Evolutionary conservation across 805 yeast genomes (phyloP), one percentile per base, ranked within the genome.

Genomic region (Komagataella phaffii): DNA sequence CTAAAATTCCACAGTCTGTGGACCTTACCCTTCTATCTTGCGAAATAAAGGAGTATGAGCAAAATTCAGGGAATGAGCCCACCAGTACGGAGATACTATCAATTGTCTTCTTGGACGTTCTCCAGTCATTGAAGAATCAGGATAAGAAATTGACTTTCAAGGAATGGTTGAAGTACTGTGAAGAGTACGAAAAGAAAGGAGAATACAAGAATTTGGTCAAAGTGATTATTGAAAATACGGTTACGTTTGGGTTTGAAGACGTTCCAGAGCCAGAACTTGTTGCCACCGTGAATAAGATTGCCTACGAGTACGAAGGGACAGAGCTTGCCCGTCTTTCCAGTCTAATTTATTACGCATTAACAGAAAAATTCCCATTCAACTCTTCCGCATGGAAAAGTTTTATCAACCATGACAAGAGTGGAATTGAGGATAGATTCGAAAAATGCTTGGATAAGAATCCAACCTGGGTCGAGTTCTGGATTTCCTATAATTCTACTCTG

Each of bases 1-100:
- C 6, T 18, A 48, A 53, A 6, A 59, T 30, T 63, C 68, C 17
- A 55, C 14, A 30, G 10, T 30, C 40, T 14, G 40, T 30, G 12
- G 40, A 30, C 10, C 40, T 30, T 30, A 30, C 40, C 4, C 14
- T 30, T 6, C 40, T 30, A 10, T 30, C n/a, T 10, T 30, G 40
- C 14, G 40, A 30, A 14, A 30, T 30, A 14, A 14, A 30, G n/a
- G 40, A 30, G 10, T 30, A 30, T 2, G 40, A 30, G 5, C 40
- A 30, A 2, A 1, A 10, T 30, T 30, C 10, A 14, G 14, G 40
- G 14, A 8, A 8, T 30, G 40, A 30, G 40, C 12, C 14, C 4
- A 7, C 14, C 10, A 14, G 14, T 14, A 10, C 14, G 40, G 14
- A 30, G 14, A 30, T 10, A 2, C 40, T 30, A 1, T 30, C 40